Evolutionary conservation across 257 asterid species (phyloP), one percentile per base, ranked within the genome.

Genomic region (Solanum virginianum): DNA sequence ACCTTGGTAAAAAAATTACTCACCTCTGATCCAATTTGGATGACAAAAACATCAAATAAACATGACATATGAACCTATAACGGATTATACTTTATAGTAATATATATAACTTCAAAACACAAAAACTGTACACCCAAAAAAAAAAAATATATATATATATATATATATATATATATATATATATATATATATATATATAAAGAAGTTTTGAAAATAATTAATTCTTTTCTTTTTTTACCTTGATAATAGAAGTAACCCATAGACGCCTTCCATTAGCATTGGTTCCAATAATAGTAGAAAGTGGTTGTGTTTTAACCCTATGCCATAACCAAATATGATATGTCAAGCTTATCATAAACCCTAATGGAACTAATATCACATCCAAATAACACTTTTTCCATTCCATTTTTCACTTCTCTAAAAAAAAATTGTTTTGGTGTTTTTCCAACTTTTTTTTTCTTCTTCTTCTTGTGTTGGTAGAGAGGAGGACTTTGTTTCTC

Each of bases 201-300:
- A n/a, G n/a, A n/a, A n/a, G n/a, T n/a, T n/a, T n/a, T n/a, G 3
- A 29, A 29, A 29, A 29, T 29, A 29, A 29, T 36, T 36, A 4
- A 36, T 36, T 36, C 6, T 36, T 3, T 36, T 36, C 6, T 36
- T 45, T 0, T 0, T 2, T 55, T 89, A 95, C 99, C 97, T 94
- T 92, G 94, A 95, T 94, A 26, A 95, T 95, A 84, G 98, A 91
- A 26, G 96, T 85, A 41, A 94, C 99, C 99, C 98, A 95, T 47
- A 92, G 90, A 18, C 98, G 92, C 12, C 99, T 95, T 84, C 93
- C 98, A 5, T 65, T 91, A 15, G 97, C 91, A 82, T 95, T 95
- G 1, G 92, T 92, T 43, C 98, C 99, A 84, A 94, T 90, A 92
- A 92, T 89, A 41, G 99, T 95, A 1, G 91, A 81, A 45, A 93